A percentile compares a stretch with the other conserved stretches of the same genome.
These are phyloP conservation scores for Melaleuca quinquenervia DNA, from an alignment of 345 rosid species.

Conservation along the genomic window DNA sequence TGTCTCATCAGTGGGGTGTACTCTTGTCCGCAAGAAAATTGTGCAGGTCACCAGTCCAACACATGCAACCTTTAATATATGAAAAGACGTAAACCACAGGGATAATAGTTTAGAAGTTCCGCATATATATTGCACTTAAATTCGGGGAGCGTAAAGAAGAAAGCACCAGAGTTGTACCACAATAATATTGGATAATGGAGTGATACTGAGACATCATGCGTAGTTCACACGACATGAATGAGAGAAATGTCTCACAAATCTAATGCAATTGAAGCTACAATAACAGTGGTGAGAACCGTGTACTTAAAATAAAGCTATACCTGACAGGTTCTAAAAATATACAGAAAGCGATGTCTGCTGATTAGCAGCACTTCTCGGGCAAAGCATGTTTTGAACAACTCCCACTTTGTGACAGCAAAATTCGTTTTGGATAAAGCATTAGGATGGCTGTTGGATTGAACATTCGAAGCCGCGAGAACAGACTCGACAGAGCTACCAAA, in stretches of 20 bases:
- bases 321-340: slow-evolving; percentile 74
- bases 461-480: slow-evolving; percentile 32
- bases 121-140: background rate
- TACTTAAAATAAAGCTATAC: slow-evolving; percentile 16
- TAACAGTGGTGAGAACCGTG: background rate
- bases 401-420: slow-evolving; percentile 67
- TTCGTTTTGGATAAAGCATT: slow-evolving; percentile 56
- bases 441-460: slow-evolving; percentile 39
- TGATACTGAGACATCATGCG: background rate
- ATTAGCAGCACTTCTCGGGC: slow-evolving; percentile 58
- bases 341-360: slow-evolving; percentile 60
- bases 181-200: background rate
- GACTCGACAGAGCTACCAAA: slow-evolving; percentile 47
- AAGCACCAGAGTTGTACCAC: background rate
- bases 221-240: background rate
- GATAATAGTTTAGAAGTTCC: background rate
- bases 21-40: slow-evolving; percentile 55
- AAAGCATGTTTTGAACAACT: slow-evolving; percentile 57
- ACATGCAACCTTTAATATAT: slow-evolving; percentile 50
- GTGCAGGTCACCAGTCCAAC: slow-evolving; percentile 83
- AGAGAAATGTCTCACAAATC: background rate
- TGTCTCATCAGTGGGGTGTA: slow-evolving; percentile 68
- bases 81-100: background rate
- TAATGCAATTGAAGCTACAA: background rate
- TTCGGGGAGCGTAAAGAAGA: background rate